Base-by-base conservation (phyloP, 2,329 filamentous ascomycete genomes). In the Simplicillium sp. region DNA sequence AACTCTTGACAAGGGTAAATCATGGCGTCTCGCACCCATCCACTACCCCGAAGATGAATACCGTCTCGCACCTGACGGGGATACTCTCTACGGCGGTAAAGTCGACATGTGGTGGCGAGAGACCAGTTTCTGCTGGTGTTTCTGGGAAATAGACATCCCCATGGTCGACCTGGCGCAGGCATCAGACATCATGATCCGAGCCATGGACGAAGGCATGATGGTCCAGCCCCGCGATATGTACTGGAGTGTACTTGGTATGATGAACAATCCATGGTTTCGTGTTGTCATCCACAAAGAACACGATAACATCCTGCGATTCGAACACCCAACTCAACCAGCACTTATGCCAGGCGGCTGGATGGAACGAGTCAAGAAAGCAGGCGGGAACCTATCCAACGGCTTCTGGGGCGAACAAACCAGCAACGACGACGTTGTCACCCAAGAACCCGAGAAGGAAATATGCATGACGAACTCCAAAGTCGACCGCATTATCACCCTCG, bases 221-320 rank as follows among this genome's bases (percentile, higher is more conserved):
- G 68, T 86, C 0, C 87, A 94, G 57, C 89, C 89, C 4, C 74
- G 86, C 45, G 89, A 95, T 53, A 92, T 95, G 86, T 95, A 95
- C 64, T 96, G 89, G 89, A 88, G 80, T 45, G 87, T 94, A 2
- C 66, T 95, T 32, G 88, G 89, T 0, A 96, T 96, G 89, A 95
- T 96, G 89, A 95, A 95, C 62, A 95, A 95, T 52, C 85, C 87
- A 0, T 96, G 89, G 89, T 96, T 84, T 58, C 74, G 89, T 4
- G 75, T 96, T 1, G 77, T 80, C 2, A 84, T 96, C 41, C 75
- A 78, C 39, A 80, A 80, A 42, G 80, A 89, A 44, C 70, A 68
- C 1, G 44, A 54, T 34, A 68, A 75, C n/a, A 61, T 55, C 8
- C 62, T 95, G 34, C 71, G 77, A 6, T 95, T 96, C 50, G 88